Evolutionary conservation across 345 rosid genomes (phyloP), one percentile per base, ranked within the genome.

Genomic region (Draba incana): DNA sequence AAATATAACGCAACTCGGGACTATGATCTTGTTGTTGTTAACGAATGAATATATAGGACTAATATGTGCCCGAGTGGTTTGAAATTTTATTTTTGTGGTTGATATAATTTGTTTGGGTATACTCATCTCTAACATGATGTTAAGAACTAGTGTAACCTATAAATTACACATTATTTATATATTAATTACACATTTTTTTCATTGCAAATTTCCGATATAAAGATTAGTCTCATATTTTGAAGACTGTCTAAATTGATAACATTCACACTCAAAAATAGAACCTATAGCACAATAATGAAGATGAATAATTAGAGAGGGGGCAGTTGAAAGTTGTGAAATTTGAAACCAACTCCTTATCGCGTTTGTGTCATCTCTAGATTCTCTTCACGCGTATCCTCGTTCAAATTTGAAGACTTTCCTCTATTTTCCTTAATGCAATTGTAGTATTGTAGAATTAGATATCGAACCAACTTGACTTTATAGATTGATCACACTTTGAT

Each of bases 361-460:
- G 55, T 62, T 46, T 46, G 55, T 46, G 55, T 62, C 67, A 62
- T 46, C 43, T 62, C 55, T 46, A 31, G 55, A 62, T 62, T 62
- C 66, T 62, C 31, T 25, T 27, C 52, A 60, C 35, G 39, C 44
- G 60, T 57, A 23, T 6, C 30, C 16, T 57, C 23, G 10, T 39
- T 23, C 47, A 23, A 3, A 6, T 39, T 57, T 57, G 15, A 38
- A 38, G 62, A 11, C 10, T 20, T 37, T 57, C 31, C 62, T 57
- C 45, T 35, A 8, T 3, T 31, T 27, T n/a, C 10, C 7, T 31
- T 31, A 31, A 31, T 31, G 35, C 35, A 31, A 31, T 31, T 31
- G 35, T 31, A 31, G 35, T 20, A 20, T 20, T 20, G 20, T 20
- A 20, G 20, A 20, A 20, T 20, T 20, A 20, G 20, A 20, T 20